Percentiles rank a stretch among this genome's conserved stretches.
Evolutionary conservation across 306 rosid genomes (phyloP).

Genomic region (Sphenostylis stenocarpa): DNA sequence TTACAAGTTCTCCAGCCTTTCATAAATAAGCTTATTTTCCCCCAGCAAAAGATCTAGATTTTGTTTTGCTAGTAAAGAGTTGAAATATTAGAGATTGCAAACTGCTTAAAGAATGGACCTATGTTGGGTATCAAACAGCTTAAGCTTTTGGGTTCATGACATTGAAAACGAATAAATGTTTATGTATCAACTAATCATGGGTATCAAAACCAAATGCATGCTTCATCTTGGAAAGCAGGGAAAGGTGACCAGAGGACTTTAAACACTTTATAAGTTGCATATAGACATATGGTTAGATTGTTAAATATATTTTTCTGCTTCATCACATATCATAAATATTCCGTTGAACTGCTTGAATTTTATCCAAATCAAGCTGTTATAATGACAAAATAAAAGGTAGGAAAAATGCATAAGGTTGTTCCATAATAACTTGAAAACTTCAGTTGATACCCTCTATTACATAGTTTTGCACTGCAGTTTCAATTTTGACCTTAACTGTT

Average conservation of each 20-base stretch:
- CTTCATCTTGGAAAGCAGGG: constrained; percentile 19
- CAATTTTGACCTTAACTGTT: constrained; percentile 28
- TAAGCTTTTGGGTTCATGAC: background rate
- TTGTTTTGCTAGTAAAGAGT: background rate
- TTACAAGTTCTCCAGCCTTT: background rate
- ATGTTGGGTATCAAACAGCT: background rate
- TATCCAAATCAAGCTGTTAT: background rate
- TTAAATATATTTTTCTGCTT: background rate
- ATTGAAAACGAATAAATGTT: background rate
- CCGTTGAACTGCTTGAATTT: background rate
- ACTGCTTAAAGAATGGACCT: background rate
- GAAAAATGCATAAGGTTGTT: background rate
- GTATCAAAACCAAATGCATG: background rate
- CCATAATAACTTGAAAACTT: background rate
- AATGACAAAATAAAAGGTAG: background rate
- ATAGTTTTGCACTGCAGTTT: background rate
- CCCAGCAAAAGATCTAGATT: background rate
- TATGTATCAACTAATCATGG: background rate
- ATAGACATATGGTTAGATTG: background rate
- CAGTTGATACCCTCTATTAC: background rate
- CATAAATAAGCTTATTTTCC: background rate
- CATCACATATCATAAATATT: background rate
- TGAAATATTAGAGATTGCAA: background rate
- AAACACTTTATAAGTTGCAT: background rate
- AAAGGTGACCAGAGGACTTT: background rate